A percentile compares a stretch with the other conserved stretches of the same genome.
Conservation (phyloP, 139 green algal genomes). For the Axilococcus clingmanii region DNA sequence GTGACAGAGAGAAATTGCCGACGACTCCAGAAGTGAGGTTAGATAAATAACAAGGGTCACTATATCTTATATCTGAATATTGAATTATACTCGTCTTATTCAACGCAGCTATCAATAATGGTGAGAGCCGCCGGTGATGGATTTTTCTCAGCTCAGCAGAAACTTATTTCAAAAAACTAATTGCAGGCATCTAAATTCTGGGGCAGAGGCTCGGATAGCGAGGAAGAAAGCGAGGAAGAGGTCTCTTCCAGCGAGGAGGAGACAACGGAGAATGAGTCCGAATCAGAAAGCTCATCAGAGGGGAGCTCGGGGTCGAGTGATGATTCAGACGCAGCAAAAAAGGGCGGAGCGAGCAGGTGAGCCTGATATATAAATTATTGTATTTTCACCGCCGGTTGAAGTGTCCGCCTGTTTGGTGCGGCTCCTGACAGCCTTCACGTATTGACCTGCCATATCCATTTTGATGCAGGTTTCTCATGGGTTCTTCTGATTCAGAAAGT, state of each 20-base stretch:
- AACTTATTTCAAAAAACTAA: constrained; percentile 1
- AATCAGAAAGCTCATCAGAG: constrained; percentile 20
- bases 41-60: constrained; percentile 17
- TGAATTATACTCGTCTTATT: not conserved
- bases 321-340: constrained; percentile 28
- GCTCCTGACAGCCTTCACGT: not conserved
- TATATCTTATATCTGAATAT: not conserved
- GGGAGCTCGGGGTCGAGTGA: constrained; percentile 19
- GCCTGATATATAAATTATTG: not conserved
- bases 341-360: constrained; percentile 15
- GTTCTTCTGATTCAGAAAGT: constrained; percentile 62
- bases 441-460: not conserved
- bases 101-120: not conserved
- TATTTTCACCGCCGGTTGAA: too few relatives aligned
- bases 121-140: not conserved
- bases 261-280: constrained; percentile 14
- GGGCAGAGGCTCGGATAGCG: constrained; percentile 38
- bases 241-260: constrained; percentile 17
- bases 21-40: too few relatives aligned
- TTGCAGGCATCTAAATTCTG: constrained; percentile 64
- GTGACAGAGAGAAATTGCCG: too few relatives aligned
- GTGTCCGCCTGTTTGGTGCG: too few relatives aligned
- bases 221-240: constrained; percentile 51
- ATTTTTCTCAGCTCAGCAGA: constrained; percentile 1
- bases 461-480: constrained; percentile 54